Base-by-base conservation (phyloP, 345 rosid genomes). In the Nasturtium officinale region DNA sequence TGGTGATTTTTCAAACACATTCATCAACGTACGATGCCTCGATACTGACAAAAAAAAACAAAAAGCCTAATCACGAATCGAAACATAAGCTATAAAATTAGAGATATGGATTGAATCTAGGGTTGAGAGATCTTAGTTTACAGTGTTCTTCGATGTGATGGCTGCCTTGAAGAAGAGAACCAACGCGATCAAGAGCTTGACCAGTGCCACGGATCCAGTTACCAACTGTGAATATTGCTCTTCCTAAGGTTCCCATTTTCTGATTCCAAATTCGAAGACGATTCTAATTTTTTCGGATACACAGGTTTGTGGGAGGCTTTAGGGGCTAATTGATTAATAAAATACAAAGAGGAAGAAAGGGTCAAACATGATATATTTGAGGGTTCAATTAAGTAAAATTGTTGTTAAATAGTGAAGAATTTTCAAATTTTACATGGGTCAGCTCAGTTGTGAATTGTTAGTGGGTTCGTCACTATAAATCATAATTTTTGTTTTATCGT, bases 161-260 rank as follows among this genome's bases (percentile, higher is more conserved):
- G 73, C 76, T 87, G 60, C 96, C 95, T 79, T 89, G 97, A 71
- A 89, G 89, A 77, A 83, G 91, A 84, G 90, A 86, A 47, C 97
- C 97, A 37, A 91, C 88, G 43, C 96, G 96, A 86, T 89, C 96
- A 63, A 94, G 84, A 40, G 98, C 97, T 74, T 89, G 93, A 20
- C 98, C 96, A 15, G 91, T 80, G 76, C 85, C 97, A 33, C 98
- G 91, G 82, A 94, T 85, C 97, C 98, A 94, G 81, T 88, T 85
- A 11, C 97, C 97, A 3, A 91, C 88, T 56, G 91, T 78, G 93
- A 89, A 94, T 38, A 94, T 76, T 13, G 87, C 97, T 79, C 82
- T 62, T n/a, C 97, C 98, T 3, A 94, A 85, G 75, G 89, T 94
- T 79, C 97, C 97, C 98, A 94, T 94, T 77, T 58, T 40, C 15